Base-by-base conservation (phyloP, 805 yeast genomes). In the Schizosaccharomyces osmophilus region DNA sequence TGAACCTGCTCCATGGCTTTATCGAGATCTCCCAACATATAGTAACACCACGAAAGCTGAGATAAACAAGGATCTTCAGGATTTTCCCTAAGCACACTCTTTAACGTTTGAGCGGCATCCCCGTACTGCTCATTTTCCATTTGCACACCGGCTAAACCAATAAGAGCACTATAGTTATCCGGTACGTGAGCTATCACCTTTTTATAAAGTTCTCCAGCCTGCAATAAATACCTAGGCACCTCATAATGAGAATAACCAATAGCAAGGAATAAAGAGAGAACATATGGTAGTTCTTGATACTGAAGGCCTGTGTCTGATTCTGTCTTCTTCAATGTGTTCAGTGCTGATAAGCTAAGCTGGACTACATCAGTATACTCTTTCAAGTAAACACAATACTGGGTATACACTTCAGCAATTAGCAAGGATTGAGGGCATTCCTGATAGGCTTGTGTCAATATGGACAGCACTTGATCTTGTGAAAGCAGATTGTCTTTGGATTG, bases 211-310 rank as follows among this genome's bases (percentile, higher is more conserved):
- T 79, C 80, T 36, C 84, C 68, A 0, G 98, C 97, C 31, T 82
- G 75, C 1, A 79, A 75, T 67, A 80, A 87, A 71, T 90, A 85
- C 70, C 87, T 87, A 11, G 97, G 98, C 0, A 97, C 85, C 69
- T 90, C 95, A 67, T 82, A 79, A 68, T 86, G 84, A 0, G 95
- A 85, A 68, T 88, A 86, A 0, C 84, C 77, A 0, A 82, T 78
- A 0, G 93, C 97, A 62, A 86, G 74, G 29, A 79, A 75, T 45
- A 87, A 77, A 8, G 84, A 74, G 26, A 86, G 72, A 61, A 82
- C 84, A 61, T 76, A 76, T 65, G 76, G 79, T 1, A 88, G 75
- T 64, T 80, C 72, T 0, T 69, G 68, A 48, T 86, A 73, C 9
- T 70, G 68, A 6, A 77, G 72, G 0, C 83, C 82, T 3, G 79